Evolutionary conservation across 345 rosid species (phyloP), one percentile per base, ranked within the genome.

Genomic region (Erucastrum elatum): DNA sequence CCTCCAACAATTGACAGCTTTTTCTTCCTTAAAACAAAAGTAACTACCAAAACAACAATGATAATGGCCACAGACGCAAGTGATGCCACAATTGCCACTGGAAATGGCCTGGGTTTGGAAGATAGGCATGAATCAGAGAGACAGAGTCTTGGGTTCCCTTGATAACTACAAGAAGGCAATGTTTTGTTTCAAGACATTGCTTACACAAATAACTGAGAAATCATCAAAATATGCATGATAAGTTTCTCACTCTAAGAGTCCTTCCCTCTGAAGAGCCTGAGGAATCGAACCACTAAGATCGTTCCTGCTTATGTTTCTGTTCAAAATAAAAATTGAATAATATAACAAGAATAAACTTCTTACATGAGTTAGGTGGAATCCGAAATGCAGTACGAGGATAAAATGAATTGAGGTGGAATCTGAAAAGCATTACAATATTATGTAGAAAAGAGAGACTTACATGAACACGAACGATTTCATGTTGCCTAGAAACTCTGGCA

Each of bases 271-370:
- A 13, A 74, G 64, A 65, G 71, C 33, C 10, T 29, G 67, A 59
- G 90, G 89, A 66, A 87, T 13, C 2, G 71, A 29, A 61, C 90
- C 90, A 8, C 58, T 55, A 21, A 84, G 84, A 65, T 71, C 34
- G 68, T 88, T 88, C 60, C 76, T 59, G 13, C 53, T 33, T 65
- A 86, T 44, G 74, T 82, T 83, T 77, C 90, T 88, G 77, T 39
- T 21, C 4, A 77, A 30, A 62, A 6, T 8, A 2, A 34, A 2
- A 25, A 4, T 0, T 12, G 3, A 12, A 53, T 29, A 72, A 27
- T 39, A 9, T 21, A 27, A 44, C 51, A 44, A 44, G 51, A 44
- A 44, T 5, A 11, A 44, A 44, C 46, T 39, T 8, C 11, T 11
- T 11, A 39, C 46, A 39, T 39, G 51, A 44, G 5, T 12, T 44